Conservation (phyloP, 208 protist genomes). For the Trichomonas vaginalis region DNA sequence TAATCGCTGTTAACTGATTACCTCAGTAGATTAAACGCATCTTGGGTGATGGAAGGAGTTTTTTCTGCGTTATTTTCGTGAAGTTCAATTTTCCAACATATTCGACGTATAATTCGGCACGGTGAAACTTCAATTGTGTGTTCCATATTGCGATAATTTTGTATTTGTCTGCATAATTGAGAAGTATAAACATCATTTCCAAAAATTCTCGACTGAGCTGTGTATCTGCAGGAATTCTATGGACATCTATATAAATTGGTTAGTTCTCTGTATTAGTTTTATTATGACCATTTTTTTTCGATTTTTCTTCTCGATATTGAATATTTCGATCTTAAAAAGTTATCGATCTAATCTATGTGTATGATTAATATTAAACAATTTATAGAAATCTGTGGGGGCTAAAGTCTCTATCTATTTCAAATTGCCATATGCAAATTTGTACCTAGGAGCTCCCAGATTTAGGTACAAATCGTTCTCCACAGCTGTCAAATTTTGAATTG, state of each 20-base stretch:
- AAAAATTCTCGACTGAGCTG: not conserved
- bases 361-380: not conserved
- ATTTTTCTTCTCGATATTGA: not conserved
- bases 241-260: not conserved
- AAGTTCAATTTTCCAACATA: not conserved
- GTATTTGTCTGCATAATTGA: not conserved
- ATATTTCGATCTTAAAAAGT: not conserved
- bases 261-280: not conserved
- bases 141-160: not conserved
- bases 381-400: not conserved
- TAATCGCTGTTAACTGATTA: not conserved
- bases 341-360: not conserved
- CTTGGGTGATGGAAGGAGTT: not conserved
- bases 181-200: not conserved
- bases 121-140: not conserved
- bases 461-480: too few species aligned
- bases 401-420: not conserved
- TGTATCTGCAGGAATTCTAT: not conserved
- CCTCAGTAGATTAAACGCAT: not conserved
- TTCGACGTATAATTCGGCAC: not conserved
- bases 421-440: not conserved
- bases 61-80: too few species aligned
- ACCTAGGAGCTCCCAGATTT: not conserved
- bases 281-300: not conserved
- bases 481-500: too few species aligned